Evolutionary conservation across 2,329 filamentous ascomycete species (phyloP), one percentile per base, ranked within the genome.

Genomic region (Talaromyces marneffei): DNA sequence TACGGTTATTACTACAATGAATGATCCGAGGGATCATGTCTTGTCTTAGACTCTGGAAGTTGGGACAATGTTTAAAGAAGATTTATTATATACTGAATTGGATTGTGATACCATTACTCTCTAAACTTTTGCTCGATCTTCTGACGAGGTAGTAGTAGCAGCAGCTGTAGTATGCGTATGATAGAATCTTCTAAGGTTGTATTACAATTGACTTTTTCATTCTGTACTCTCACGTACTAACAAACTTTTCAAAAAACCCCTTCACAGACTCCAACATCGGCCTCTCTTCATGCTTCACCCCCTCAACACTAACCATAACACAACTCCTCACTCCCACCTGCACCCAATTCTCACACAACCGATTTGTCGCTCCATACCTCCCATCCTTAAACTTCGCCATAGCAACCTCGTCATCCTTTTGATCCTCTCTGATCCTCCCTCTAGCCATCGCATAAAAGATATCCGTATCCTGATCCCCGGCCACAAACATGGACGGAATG

Each of bases 401-500:
- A 27, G 20, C 29, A 35, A 25, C 16, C 4, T 39, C 8, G 2
- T 50, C 14, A 2, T 10, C 9, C 7, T 20, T 16, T 20, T 48
- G 44, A 35, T n/a, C 33, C 7, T 53, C 29, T 31, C n/a, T 44
- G 2, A 52, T 50, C 37, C 57, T 42, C 1, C 48, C 57, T 8
- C 57, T 35, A 5, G 57, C 57, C 14, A 40, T 27, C 23, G 37
- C 48, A 35, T 53, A 60, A 37, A 48, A 55, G 2, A 42, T 48
- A 31, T 55, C 58, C n/a, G 39, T 60, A 48, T 56, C 58, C 10
- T 18, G 46, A 37, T 55, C 48, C 12, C 50, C 58, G 4, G 33
- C 58, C n/a, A 60, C 40, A 40, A 60, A 60, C 37, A 60, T 54
- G 4, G 48, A 42, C 20, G 58, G 58, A 27, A 60, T 53, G 4